Percentiles rank a stretch among this genome's conserved stretches.
These are phyloP conservation scores for Mortierella sp. DNA, from an alignment of 371 early-diverging fungal species.

Conservation along the genomic window DNA sequence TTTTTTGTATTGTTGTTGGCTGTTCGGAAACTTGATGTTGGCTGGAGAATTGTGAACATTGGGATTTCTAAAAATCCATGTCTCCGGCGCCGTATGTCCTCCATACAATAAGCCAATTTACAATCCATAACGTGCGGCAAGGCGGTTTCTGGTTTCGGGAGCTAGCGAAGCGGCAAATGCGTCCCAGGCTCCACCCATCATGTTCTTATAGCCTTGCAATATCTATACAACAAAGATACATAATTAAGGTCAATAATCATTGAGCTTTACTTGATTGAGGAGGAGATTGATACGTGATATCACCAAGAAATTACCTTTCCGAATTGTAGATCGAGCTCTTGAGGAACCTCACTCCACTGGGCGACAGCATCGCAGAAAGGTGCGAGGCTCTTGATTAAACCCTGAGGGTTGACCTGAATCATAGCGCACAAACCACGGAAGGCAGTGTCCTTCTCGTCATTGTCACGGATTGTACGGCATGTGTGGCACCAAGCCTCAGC, in stretches of 20 bases:
- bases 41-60: background rate
- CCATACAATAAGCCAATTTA: slow-evolving; percentile 39
- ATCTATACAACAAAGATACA: slow-evolving; percentile 57
- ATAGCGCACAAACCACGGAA: slow-evolving; percentile 93
- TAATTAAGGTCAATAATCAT: background rate
- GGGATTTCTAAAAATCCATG: background rate
- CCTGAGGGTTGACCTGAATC: slow-evolving; percentile 89
- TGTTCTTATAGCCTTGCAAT: slow-evolving; percentile 76
- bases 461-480: slow-evolving; percentile 75
- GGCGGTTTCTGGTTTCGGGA: slow-evolving; percentile 66
- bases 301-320: slow-evolving; percentile 61
- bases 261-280: too few relatives aligned
- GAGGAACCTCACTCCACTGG: slow-evolving; percentile 73
- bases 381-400: slow-evolving; percentile 74
- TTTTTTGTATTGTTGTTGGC: slow-evolving; percentile 9
- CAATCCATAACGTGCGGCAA: slow-evolving; percentile 74
- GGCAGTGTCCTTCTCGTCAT: slow-evolving; percentile 94
- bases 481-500: slow-evolving; percentile 75
- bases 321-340: slow-evolving; percentile 74
- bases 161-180: slow-evolving; percentile 68
- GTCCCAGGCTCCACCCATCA: slow-evolving; percentile 81
- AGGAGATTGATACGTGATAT: background rate
- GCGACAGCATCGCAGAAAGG: slow-evolving; percentile 82
- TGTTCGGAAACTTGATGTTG: too few relatives aligned
- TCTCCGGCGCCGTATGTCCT: background rate